Percentiles rank a stretch among this genome's conserved stretches.
These are phyloP conservation scores for Mikania micrantha DNA, from an alignment of 129 eudicot species.

Conservation along the genomic window DNA sequence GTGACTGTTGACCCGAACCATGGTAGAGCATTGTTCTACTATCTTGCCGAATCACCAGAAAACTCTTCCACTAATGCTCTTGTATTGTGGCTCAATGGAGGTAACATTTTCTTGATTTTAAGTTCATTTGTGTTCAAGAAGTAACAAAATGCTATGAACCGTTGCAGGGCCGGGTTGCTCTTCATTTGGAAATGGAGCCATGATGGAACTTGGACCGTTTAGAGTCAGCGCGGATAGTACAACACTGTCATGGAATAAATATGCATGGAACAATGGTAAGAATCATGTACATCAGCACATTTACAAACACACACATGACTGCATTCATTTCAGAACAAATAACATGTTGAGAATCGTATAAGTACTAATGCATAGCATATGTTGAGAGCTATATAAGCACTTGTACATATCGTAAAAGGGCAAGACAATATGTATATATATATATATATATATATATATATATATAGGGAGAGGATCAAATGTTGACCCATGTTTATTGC, in stretches of 20 bases:
- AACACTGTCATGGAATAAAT: slow-evolving; percentile 37
- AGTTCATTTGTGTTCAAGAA: background rate
- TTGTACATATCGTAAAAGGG: too few relatives aligned
- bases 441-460: too few relatives aligned
- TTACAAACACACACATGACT: too few relatives aligned
- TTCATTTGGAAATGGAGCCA: slow-evolving; percentile 49
- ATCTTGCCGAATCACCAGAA: slow-evolving; percentile 38
- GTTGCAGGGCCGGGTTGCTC: slow-evolving; percentile 61
- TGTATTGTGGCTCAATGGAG: slow-evolving; percentile 80
- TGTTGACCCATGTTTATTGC: too few relatives aligned
- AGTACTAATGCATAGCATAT: too few relatives aligned
- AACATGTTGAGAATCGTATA: too few relatives aligned
- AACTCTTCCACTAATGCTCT: slow-evolving; percentile 49
- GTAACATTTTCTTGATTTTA: slow-evolving; percentile 17
- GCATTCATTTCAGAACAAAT: too few relatives aligned
- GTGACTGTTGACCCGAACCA: slow-evolving; percentile 50
- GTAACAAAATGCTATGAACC: background rate
- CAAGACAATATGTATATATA: too few relatives aligned
- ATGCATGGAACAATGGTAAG: slow-evolving; percentile 53
- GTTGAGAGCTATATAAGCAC: too few relatives aligned
- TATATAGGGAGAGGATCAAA: too few relatives aligned
- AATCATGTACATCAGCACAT: background rate
- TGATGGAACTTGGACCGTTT: slow-evolving; percentile 59
- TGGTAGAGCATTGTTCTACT: slow-evolving; percentile 51
- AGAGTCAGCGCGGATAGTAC: slow-evolving; percentile 42